Evolutionary conservation across 78 protist species (phyloP).

Genomic region (Salpingoeca rosetta): DNA sequence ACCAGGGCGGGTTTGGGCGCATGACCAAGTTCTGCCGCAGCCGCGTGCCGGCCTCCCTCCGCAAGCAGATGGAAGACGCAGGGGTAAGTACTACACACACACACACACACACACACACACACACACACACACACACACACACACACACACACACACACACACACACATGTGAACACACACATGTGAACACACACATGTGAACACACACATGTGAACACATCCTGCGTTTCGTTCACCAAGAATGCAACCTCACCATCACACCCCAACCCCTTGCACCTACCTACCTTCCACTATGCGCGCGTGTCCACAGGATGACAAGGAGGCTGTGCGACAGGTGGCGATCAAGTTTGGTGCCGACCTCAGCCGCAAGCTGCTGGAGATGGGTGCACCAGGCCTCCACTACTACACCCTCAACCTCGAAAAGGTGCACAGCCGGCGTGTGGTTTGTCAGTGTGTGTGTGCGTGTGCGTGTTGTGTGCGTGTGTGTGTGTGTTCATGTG

Average conservation of each 20-base stretch:
- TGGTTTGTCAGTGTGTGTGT: too few relatives aligned
- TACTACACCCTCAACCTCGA: constrained; percentile 92
- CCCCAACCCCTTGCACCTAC: background rate
- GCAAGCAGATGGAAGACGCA: background rate
- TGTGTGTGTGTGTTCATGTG: too few relatives aligned
- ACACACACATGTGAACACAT: too few relatives aligned
- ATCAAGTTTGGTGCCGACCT: constrained; percentile 51
- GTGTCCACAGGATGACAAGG: constrained; percentile 69
- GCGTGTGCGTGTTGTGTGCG: too few relatives aligned
- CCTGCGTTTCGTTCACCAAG: too few relatives aligned
- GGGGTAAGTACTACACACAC: constrained; percentile 14
- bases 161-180: too few relatives aligned
- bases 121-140: background rate
- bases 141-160: background rate
- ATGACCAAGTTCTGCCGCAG: constrained; percentile 68
- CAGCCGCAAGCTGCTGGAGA: constrained; percentile 24
- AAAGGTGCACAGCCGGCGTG: too few relatives aligned
- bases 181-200: too few relatives aligned
- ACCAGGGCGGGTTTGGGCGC: constrained; percentile 47
- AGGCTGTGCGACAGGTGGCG: constrained; percentile 76
- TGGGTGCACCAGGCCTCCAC: constrained; percentile 69
- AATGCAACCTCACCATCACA: too few relatives aligned
- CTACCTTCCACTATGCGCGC: constrained; percentile 12
- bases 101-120: background rate
- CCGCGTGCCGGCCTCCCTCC: constrained; percentile 44